phyloP scores from a whole-genome alignment of 2,329 filamentous ascomycete genomes.

The Hypoxylon sp. region DNA sequence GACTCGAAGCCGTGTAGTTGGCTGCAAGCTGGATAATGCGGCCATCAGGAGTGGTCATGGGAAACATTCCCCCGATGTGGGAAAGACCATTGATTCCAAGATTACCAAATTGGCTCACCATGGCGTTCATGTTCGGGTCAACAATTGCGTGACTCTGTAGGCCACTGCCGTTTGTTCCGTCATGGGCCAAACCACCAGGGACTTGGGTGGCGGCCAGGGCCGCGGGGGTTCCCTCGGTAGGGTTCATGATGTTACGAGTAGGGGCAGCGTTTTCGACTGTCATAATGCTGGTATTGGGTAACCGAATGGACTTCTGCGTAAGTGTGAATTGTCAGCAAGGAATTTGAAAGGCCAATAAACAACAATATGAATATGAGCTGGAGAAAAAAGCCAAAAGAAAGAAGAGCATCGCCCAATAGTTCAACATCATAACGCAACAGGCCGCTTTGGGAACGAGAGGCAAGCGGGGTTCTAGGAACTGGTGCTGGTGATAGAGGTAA shows the following conservation, averaged over 20 bases:
- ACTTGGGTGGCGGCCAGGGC: conserved; percentile 40
- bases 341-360: not conserved
- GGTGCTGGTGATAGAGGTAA: not conserved
- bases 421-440: not conserved
- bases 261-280: conserved; percentile 11
- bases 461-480: not conserved
- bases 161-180: conserved; percentile 42
- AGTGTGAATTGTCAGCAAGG: conserved; percentile 11
- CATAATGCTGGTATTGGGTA: conserved; percentile 22
- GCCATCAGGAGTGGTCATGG: conserved; percentile 52
- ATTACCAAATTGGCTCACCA: conserved; percentile 51
- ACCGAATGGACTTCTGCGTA: conserved; percentile 24
- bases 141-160: conserved; percentile 37
- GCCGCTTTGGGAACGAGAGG: not conserved
- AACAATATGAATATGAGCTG: not conserved
- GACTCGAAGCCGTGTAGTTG: conserved; percentile 31
- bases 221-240: conserved; percentile 37
- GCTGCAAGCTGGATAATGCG: conserved; percentile 48
- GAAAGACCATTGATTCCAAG: conserved; percentile 52
- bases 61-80: conserved; percentile 49
- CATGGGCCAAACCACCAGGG: conserved; percentile 32
- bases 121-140: conserved; percentile 47
- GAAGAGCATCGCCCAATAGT: not conserved
- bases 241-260: conserved; percentile 35
- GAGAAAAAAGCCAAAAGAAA: not conserved